Percentiles rank a stretch among this genome's conserved stretches.
Evolutionary conservation across 2,329 filamentous ascomycete genomes (phyloP).

Genomic region (Furcasterigmium furcatum): DNA sequence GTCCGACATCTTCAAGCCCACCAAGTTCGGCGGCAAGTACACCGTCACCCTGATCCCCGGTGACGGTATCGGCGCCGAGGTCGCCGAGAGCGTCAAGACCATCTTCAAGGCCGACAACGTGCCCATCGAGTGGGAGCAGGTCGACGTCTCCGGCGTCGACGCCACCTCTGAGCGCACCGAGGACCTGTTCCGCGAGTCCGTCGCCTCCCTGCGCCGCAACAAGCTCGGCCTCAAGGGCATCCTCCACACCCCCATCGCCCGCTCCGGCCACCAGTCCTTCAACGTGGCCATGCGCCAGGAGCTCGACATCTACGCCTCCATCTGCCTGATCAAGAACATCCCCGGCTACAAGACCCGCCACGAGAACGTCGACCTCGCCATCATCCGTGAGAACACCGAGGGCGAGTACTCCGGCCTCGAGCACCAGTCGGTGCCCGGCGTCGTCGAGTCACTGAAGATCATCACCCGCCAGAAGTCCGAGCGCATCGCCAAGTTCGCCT

Average conservation of each 20-base stretch:
- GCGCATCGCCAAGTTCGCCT: slow-evolving; percentile 98
- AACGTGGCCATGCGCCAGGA: slow-evolving; percentile 99
- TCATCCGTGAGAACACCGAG: slow-evolving; percentile 99
- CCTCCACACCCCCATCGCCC: slow-evolving; percentile 93
- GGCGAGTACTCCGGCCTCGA: slow-evolving; percentile 99
- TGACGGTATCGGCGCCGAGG: slow-evolving; percentile 97
- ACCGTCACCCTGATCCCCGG: slow-evolving; percentile 97
- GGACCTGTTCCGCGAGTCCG: slow-evolving; percentile 91
- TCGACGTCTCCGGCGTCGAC: slow-evolving; percentile 91
- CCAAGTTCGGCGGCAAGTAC: slow-evolving; percentile 99
- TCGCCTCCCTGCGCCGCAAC: slow-evolving; percentile 94
- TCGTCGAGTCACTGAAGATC: slow-evolving; percentile 99
- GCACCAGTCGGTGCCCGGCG: slow-evolving; percentile 94
- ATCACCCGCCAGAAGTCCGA: slow-evolving; percentile 99
- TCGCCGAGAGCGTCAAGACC: slow-evolving; percentile 96
- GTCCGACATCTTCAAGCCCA: slow-evolving; percentile 97
- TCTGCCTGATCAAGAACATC: slow-evolving; percentile 99
- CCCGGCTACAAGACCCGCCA: slow-evolving; percentile 98
- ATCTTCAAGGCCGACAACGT: slow-evolving; percentile 99
- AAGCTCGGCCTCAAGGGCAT: slow-evolving; percentile 99
- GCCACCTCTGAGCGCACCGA: slow-evolving; percentile 84
- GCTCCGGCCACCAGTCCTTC: slow-evolving; percentile 98
- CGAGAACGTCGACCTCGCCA: slow-evolving; percentile 92
- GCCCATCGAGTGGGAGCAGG: slow-evolving; percentile 97
- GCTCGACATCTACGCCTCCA: slow-evolving; percentile 98